Evolutionary conservation across 2,329 filamentous ascomycete genomes (phyloP).

Genomic region (Ascochyta fabae): DNA sequence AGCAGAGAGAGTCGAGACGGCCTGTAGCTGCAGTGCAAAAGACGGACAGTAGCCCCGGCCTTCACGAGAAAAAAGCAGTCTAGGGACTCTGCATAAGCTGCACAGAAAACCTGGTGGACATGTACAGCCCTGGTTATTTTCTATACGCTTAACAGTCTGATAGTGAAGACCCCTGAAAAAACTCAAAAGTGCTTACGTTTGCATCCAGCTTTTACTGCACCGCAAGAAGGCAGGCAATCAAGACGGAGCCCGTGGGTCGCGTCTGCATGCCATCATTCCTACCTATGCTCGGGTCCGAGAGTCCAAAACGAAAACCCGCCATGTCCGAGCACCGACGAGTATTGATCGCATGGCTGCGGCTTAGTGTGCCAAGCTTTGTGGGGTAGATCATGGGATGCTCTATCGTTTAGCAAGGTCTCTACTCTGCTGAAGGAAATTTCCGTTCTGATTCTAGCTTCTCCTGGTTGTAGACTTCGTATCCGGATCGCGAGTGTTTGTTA

Average conservation of each 20-base stretch:
- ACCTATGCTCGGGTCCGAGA: not conserved
- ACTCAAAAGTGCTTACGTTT: too few relatives aligned
- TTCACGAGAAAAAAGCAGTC: too few relatives aligned
- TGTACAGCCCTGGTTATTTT: too few relatives aligned
- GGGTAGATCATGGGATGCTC: not conserved
- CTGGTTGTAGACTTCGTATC: not conserved
- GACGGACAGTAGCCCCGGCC: too few relatives aligned
- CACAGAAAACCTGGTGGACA: too few relatives aligned
- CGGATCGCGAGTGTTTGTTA: not conserved
- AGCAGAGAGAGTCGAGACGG: not conserved
- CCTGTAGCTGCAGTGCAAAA: not conserved
- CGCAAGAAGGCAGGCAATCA: not conserved
- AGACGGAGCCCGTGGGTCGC: constrained; percentile 2
- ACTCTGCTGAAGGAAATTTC: too few relatives aligned
- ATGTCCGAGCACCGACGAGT: constrained; percentile 8
- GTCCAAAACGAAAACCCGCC: not conserved
- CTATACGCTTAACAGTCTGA: too few relatives aligned
- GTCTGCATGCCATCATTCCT: not conserved
- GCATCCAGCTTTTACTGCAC: too few relatives aligned
- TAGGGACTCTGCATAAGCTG: too few relatives aligned
- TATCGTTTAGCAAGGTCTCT: not conserved
- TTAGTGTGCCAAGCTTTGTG: constrained; percentile 7
- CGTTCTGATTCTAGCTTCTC: not conserved
- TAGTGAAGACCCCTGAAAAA: too few relatives aligned
- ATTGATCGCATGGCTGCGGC: not conserved